These are phyloP conservation scores for Tricholoma matsutake DNA, from an alignment of 768 basidiomycete species.

Conservation along the genomic window DNA sequence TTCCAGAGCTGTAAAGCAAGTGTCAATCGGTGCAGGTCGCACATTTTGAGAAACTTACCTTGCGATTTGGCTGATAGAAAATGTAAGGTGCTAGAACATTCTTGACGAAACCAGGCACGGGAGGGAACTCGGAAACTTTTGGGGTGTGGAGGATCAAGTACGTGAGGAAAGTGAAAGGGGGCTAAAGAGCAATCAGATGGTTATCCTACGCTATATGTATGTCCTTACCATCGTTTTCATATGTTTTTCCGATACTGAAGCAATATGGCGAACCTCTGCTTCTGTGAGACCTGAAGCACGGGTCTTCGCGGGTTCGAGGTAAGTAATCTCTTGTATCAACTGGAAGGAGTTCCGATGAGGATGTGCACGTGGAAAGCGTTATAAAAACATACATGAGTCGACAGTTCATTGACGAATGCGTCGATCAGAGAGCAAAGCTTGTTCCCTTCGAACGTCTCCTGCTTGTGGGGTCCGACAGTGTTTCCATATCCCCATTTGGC, in stretches of 20 bases:
- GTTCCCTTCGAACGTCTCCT: conserved; percentile 8
- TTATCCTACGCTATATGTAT: background rate
- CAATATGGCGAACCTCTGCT: conserved; percentile 15
- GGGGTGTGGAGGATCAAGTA: conserved; percentile 16
- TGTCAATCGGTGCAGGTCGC: no score
- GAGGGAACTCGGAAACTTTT: conserved; percentile 15
- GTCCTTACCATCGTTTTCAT: conserved; percentile 20
- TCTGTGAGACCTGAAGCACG: conserved; percentile 18
- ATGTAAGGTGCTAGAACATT: conserved; percentile 16
- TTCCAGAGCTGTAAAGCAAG: conserved; percentile 6
- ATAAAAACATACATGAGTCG: conserved; percentile 9
- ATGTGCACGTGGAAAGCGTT: background rate
- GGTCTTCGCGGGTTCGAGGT: conserved; percentile 15
- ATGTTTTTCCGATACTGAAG: conserved; percentile 13
- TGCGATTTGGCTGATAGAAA: conserved; percentile 14
- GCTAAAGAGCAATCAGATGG: background rate
- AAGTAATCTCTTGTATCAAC: conserved; percentile 16
- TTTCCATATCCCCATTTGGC: conserved; percentile 17
- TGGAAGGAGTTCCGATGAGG: background rate
- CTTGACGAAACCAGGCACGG: conserved; percentile 13
- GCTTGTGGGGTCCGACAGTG: conserved; percentile 7
- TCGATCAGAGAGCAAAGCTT: conserved; percentile 10
- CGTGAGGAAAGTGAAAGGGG: conserved; percentile 15
- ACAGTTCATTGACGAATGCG: conserved; percentile 11
- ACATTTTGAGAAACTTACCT: conserved; percentile 3